Evolutionary conservation across 352 stramenopile genomes (phyloP), one percentile per base, ranked within the genome.

Genomic region (Phytophthora tentaculata): DNA sequence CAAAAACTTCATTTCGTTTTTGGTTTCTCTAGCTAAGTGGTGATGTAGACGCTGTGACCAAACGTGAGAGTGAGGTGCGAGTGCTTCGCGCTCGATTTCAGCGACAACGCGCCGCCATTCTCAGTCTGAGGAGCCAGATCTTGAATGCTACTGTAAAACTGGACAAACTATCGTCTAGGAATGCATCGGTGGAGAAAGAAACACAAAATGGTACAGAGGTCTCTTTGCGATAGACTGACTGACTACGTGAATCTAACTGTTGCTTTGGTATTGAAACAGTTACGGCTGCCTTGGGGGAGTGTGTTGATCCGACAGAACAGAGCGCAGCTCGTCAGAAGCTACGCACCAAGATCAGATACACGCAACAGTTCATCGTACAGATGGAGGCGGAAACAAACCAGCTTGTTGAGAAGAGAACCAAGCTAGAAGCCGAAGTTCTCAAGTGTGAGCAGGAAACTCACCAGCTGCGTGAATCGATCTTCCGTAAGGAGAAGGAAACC

Each of bases 301-400:
- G 69, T 6, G 44, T 47, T 37, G 47, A 72, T 7, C 51, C 75
- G 12, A 71, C 73, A 28, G 43, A 61, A 28, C 60, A 72, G 23
- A 56, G 58, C n/a, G 23, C 67, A 17, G 65, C 76, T 28, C 62
- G 79, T 16, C 73, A 83, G 32, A 85, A 88, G 44, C 57, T 88
- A 17, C 65, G 67, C 57, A 71, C 66, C 12, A 89, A 90, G 53
- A 73, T 74, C 55, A 61, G 60, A 61, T 74, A 80, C 47, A 77
- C 86, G 12, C 23, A 77, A 19, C 62, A 86, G n/a, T 74, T 81
- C n/a, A 71, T 73, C 29, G 32, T 23, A n/a, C 67, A 89, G 43
- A 61, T 85, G 35, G 43, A 74, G 20, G 23, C 67, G n/a, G 73
- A 90, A 59, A 67, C 54, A 8, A 65, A 45, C 1, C 53, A 68